Evolutionary conservation across 345 rosid species (phyloP).

Genomic region (Populus nigra): DNA sequence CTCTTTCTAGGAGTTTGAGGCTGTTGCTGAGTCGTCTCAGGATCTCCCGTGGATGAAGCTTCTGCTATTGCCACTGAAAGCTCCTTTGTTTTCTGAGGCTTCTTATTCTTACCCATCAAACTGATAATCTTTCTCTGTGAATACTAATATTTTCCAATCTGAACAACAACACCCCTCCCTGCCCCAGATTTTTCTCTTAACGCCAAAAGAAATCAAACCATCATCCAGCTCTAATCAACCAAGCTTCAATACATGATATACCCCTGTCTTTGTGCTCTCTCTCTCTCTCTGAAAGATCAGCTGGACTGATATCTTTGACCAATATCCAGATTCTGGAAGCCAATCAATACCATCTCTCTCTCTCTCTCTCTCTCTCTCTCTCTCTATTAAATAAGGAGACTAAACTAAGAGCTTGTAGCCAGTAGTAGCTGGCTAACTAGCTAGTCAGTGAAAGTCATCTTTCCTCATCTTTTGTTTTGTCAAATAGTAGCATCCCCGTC

Average conservation of each 20-base stretch:
- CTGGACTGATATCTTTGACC: constrained; percentile 13
- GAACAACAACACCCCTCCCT: neutral
- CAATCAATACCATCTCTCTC: constrained; percentile 4
- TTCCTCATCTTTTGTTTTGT: constrained; percentile 9
- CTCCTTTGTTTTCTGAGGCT: constrained; percentile 69
- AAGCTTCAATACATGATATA: neutral
- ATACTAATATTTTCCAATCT: neutral
- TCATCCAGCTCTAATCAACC: neutral
- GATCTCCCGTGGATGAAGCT: constrained; percentile 42
- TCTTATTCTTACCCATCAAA: constrained; percentile 77
- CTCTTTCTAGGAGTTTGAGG: constrained; percentile 55
- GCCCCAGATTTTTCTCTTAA: neutral
- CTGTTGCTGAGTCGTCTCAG: constrained; percentile 29
- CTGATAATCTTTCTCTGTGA: neutral
- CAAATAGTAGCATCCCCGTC: neutral
- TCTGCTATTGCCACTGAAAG: constrained; percentile 61
- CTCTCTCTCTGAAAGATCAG: constrained; percentile 4
- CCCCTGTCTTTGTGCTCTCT: neutral
- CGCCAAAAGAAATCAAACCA: constrained; percentile 8
- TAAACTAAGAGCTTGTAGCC: neutral
- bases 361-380: neutral
- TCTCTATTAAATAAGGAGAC: neutral
- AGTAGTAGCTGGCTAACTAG: neutral
- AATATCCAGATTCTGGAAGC: constrained; percentile 14
- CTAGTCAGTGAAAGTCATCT: constrained; percentile 3